These are phyloP conservation scores for Sporothrix brunneoviolacea DNA, from an alignment of 2,329 filamentous ascomycete genomes.

Conservation along the genomic window DNA sequence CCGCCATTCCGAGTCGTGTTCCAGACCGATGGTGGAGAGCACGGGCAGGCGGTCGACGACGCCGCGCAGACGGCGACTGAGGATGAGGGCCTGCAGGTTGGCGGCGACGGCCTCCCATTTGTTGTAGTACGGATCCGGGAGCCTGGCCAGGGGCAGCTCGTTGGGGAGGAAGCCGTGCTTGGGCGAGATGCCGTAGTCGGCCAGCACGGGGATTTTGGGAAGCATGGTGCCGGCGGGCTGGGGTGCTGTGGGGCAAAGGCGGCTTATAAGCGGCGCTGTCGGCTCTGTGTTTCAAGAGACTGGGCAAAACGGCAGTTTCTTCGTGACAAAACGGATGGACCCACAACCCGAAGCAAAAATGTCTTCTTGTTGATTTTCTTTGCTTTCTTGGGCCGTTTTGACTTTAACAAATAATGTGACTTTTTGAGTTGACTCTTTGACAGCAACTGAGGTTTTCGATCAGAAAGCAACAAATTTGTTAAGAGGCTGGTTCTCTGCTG, in stretches of 20 bases:
- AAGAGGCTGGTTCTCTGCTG: too few species aligned
- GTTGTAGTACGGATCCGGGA: constrained; percentile 87
- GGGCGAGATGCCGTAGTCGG: constrained; percentile 74
- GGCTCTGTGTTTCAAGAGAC: constrained; percentile 16
- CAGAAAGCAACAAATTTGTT: too few species aligned
- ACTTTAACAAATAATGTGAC: too few species aligned
- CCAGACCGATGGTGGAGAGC: constrained; percentile 73
- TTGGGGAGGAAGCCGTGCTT: constrained; percentile 82
- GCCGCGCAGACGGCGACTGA: constrained; percentile 74
- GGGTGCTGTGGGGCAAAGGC: too few species aligned
- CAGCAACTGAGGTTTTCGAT: too few species aligned
- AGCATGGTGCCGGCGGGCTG: constrained; percentile 38
- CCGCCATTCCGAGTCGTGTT: constrained; percentile 84
- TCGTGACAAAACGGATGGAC: too few species aligned
- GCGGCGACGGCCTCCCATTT: constrained; percentile 85
- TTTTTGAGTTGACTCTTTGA: too few species aligned
- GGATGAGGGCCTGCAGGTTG: constrained; percentile 80
- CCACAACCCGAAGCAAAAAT: too few species aligned
- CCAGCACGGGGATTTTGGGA: constrained; percentile 54
- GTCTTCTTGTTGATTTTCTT: too few species aligned
- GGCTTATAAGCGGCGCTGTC: too few species aligned
- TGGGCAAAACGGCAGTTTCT: too few species aligned
- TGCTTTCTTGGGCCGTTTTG: too few species aligned
- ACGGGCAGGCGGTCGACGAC: constrained; percentile 76
- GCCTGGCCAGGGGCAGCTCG: constrained; percentile 67